phyloP scores from a whole-genome alignment of 805 yeast genomes.

The Saccharomyces cerevisiae region DNA sequence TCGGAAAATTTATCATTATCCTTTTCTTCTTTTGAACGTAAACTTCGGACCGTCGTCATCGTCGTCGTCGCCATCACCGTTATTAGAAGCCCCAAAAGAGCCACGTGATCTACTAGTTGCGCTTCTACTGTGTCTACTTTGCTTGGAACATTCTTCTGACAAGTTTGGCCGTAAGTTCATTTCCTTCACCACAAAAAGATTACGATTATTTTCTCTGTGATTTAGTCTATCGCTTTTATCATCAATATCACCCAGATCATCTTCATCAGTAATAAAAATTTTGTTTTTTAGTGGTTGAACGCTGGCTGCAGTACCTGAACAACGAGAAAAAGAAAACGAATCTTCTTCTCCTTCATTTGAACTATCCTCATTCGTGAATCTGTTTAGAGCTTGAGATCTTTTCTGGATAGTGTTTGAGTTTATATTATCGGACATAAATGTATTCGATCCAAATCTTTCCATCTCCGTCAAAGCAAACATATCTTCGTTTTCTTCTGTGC shows the following conservation, averaged over 20 bases:
- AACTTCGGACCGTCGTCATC: constrained; percentile 32
- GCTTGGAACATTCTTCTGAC: neutral
- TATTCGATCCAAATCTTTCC: neutral
- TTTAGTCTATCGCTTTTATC: neutral
- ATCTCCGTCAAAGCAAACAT: constrained; percentile 5
- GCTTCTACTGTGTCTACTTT: neutral
- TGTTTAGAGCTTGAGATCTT: neutral
- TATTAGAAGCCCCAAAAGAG: neutral
- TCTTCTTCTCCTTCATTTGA: constrained; percentile 1
- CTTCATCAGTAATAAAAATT: constrained; percentile 17
- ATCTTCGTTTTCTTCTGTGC: constrained; percentile 1
- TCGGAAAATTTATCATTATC: neutral
- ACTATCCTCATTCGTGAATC: neutral
- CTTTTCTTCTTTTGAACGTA: constrained; percentile 25
- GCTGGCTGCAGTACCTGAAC: neutral
- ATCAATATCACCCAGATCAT: constrained; percentile 6
- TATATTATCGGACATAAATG: neutral
- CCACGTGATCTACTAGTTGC: neutral
- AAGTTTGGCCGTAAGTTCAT: neutral
- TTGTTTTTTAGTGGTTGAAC: neutral
- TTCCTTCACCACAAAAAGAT: neutral
- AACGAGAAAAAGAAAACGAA: constrained; percentile 4
- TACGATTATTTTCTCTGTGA: neutral
- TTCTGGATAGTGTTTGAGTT: neutral
- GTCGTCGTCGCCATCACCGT: constrained; percentile 8